Evolutionary conservation across 345 rosid species (phyloP).

Genomic region (Ceriops decandra): DNA sequence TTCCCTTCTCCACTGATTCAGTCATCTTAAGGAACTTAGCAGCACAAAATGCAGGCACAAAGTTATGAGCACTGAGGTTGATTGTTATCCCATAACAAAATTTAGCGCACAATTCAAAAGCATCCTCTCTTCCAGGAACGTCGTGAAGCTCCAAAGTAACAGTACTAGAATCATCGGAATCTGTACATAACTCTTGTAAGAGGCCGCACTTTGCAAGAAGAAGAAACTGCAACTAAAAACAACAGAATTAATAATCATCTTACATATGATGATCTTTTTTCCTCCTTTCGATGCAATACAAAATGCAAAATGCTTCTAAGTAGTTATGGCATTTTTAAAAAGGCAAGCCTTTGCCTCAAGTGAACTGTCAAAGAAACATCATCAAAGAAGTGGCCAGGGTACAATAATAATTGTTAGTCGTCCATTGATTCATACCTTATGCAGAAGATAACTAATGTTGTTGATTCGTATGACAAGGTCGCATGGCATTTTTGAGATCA

Average conservation of each 20-base stretch:
- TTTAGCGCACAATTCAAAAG: constrained; percentile 91
- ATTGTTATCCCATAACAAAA: constrained; percentile 94
- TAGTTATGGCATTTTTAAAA: neutral
- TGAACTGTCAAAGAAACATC: neutral
- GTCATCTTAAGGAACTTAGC: constrained; percentile 90
- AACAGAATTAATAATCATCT: constrained; percentile 23
- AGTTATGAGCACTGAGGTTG: constrained; percentile 77
- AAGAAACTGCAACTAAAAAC: constrained; percentile 60
- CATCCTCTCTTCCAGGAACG: constrained; percentile 91
- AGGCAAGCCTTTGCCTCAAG: neutral
- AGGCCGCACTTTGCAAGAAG: constrained; percentile 91
- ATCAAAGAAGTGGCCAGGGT: neutral
- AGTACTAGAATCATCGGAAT: constrained; percentile 39
- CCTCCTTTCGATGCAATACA: neutral
- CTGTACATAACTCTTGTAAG: constrained; percentile 54
- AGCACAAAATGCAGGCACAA: constrained; percentile 80
- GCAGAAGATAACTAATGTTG: constrained; percentile 66
- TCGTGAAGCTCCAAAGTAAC: constrained; percentile 71
- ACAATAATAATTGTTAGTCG: neutral
- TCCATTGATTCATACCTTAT: constrained; percentile 50
- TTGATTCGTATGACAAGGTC: constrained; percentile 65
- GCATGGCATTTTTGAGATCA: constrained; percentile 56
- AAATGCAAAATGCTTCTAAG: neutral
- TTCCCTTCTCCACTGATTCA: constrained; percentile 77
- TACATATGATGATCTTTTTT: neutral